Conservation (phyloP, 2,329 filamentous ascomycete genomes). For the Colletotrichum tabaci region DNA sequence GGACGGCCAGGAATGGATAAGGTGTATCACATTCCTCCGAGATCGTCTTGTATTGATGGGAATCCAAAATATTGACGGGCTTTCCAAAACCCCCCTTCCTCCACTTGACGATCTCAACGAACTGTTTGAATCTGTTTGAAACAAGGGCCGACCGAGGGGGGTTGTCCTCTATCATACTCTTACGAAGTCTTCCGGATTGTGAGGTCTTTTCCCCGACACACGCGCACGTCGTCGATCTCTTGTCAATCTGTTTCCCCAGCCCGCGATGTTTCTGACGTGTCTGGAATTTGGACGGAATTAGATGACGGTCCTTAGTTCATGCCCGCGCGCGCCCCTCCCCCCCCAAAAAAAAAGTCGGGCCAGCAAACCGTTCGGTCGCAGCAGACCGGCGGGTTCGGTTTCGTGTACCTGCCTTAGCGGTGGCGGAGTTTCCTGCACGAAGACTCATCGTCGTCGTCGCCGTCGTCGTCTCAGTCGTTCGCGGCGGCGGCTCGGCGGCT, state of each 20-base stretch:
- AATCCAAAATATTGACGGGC: not conserved
- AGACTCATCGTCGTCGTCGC: not conserved
- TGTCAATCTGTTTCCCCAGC: slow-evolving; percentile 19
- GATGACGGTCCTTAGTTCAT: not conserved
- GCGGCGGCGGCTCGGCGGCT: not conserved
- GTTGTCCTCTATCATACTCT: not conserved
- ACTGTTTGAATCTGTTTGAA: slow-evolving; percentile 39
- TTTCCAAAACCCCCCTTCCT: not conserved
- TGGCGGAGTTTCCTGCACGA: slow-evolving; percentile 11
- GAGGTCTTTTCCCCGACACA: not conserved
- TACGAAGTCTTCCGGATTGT: not conserved
- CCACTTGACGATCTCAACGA: slow-evolving; percentile 12
- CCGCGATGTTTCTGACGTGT: slow-evolving; percentile 18
- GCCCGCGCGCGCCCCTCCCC: not conserved
- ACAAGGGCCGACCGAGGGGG: slow-evolving; percentile 17
- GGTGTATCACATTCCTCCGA: not conserved
- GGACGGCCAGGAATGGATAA: not conserved
- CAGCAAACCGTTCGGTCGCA: not conserved
- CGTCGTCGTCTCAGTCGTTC: too few relatives aligned
- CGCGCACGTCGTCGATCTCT: not conserved
- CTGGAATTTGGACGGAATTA: slow-evolving; percentile 35
- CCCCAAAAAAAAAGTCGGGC: not conserved
- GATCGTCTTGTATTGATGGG: slow-evolving; percentile 2
- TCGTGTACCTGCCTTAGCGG: slow-evolving; percentile 26
- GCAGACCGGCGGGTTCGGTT: not conserved